Conservation (phyloP, 2,329 filamentous ascomycete genomes). For the Colletotrichum liaoningense region DNA sequence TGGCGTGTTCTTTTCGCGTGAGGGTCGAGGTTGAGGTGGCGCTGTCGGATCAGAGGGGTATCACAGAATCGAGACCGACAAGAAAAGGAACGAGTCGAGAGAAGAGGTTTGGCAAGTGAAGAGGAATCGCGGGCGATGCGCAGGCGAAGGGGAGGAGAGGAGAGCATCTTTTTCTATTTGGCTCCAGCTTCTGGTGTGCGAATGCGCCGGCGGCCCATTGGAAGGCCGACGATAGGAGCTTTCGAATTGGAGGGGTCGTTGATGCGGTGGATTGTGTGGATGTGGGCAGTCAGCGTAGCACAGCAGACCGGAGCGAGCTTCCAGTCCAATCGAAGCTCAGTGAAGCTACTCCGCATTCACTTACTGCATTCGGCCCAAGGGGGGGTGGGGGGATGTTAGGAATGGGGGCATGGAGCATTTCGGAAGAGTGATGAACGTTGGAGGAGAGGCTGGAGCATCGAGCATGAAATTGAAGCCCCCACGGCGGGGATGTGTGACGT, state of each 20-base stretch:
- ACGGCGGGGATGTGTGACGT: conserved; percentile 28
- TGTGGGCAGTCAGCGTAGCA: neutral
- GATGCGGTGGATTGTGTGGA: neutral
- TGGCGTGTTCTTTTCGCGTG: neutral
- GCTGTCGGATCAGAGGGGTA: conserved; percentile 1
- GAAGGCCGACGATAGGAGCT: neutral
- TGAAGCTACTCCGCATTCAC: conserved; percentile 17
- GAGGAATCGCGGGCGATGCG: neutral
- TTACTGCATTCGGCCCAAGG: neutral
- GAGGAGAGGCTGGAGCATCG: neutral
- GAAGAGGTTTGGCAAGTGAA: neutral
- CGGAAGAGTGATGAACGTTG: too few species aligned
- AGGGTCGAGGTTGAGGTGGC: neutral
- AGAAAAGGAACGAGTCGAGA: neutral
- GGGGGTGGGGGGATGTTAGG: too few species aligned
- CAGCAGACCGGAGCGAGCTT: neutral
- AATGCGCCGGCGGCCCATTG: neutral
- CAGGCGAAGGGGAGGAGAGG: neutral
- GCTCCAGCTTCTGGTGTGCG: neutral
- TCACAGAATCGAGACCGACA: neutral
- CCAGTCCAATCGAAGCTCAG: conserved; percentile 3
- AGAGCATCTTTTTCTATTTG: neutral
- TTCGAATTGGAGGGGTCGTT: neutral
- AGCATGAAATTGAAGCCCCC: neutral
- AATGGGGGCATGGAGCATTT: too few species aligned